These are phyloP conservation scores for Paragyromitra xinjiangensis DNA, from an alignment of 495 filamentous ascomycete species.

Conservation along the genomic window DNA sequence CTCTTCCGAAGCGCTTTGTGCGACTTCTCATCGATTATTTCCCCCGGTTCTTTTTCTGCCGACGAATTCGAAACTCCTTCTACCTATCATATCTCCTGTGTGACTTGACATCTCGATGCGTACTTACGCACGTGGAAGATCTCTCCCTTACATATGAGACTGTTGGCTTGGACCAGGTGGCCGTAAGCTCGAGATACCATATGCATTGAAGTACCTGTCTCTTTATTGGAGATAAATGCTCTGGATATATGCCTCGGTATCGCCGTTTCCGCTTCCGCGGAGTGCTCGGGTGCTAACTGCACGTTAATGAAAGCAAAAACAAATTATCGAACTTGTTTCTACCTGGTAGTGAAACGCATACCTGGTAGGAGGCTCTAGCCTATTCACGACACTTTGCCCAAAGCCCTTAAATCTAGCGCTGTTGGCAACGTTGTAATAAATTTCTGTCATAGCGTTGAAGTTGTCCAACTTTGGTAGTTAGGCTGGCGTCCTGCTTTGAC, in stretches of 20 bases:
- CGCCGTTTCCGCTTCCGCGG: neutral
- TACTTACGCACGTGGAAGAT: conserved; percentile 11
- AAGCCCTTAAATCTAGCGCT: neutral
- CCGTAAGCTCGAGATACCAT: neutral
- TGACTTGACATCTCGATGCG: conserved; percentile 29
- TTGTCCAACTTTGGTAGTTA: neutral
- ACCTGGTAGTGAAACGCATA: neutral
- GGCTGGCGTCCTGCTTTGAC: too few species aligned
- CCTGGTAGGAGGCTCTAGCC: neutral
- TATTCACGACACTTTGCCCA: neutral
- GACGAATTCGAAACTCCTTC: neutral
- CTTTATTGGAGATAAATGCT: neutral
- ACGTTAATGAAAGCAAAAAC: neutral
- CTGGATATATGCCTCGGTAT: neutral
- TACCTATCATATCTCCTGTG: conserved; percentile 11
- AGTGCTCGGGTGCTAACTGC: neutral
- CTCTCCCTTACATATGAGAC: conserved; percentile 4
- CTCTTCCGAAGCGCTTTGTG: neutral
- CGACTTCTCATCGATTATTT: neutral
- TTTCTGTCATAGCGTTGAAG: neutral
- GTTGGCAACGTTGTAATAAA: neutral
- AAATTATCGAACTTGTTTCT: neutral
- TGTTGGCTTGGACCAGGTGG: neutral
- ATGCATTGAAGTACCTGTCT: neutral
- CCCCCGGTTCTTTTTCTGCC: neutral